Evolutionary conservation across 2,329 filamentous ascomycete species (phyloP).

Genomic region (Fusarium sp.): DNA sequence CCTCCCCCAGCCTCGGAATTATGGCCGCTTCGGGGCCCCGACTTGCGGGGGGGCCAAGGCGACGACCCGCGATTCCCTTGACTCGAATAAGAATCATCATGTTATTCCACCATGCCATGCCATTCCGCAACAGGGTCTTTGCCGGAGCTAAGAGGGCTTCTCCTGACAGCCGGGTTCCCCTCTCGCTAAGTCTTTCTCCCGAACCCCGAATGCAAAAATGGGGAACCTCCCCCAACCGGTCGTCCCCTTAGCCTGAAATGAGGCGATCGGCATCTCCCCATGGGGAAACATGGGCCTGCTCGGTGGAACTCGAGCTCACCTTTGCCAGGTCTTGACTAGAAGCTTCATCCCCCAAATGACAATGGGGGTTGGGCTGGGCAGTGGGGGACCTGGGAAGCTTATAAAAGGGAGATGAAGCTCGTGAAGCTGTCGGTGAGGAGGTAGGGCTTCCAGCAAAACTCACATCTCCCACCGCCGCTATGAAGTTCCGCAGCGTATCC

Average conservation of each 20-base stretch:
- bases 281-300: conserved; percentile 33
- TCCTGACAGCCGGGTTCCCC: conserved; percentile 6
- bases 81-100: conserved; percentile 4
- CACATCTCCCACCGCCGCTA: conserved; percentile 9
- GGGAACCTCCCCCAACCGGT: conserved; percentile 16
- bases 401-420: conserved; percentile 25
- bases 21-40: conserved; percentile 20
- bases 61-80: conserved; percentile 1
- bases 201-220: conserved; percentile 30
- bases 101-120: conserved; percentile 20
- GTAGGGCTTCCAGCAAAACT: conserved; percentile 3
- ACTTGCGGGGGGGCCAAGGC: conserved; percentile 26
- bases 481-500: conserved; percentile 38
- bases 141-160: conserved; percentile 6
- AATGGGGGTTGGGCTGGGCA: conserved; percentile 39
- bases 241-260: conserved; percentile 30
- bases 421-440: conserved; percentile 8
- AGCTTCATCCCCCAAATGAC: conserved; percentile 38
- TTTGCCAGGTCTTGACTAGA: conserved; percentile 17
- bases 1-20: conserved; percentile 11
- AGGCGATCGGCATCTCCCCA: conserved; percentile 40
- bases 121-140: conserved; percentile 9
- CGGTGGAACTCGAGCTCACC: conserved; percentile 20
- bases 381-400: conserved; percentile 20
- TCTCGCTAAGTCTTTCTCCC: conserved; percentile 35